A percentile compares a stretch with the other conserved stretches of the same genome.
These are phyloP conservation scores for Spathaspora boniae DNA, from an alignment of 805 yeast species.

Conservation along the genomic window DNA sequence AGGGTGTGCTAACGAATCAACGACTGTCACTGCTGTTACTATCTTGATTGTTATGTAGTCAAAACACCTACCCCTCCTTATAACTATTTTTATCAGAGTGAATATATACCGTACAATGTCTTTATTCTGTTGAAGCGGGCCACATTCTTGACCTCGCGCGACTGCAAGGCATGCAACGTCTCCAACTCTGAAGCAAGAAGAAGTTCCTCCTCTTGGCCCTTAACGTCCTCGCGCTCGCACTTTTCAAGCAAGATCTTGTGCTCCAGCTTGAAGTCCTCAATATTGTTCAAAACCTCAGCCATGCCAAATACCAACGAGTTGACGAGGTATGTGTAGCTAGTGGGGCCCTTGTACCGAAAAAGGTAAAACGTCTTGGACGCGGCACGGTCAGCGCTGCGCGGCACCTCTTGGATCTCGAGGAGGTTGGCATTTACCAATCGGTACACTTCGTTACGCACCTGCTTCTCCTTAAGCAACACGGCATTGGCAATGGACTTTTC, in stretches of 20 bases:
- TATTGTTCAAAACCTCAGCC: conserved; percentile 46
- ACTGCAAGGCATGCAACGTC: conserved; percentile 61
- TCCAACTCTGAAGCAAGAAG: conserved; percentile 71
- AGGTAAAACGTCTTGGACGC: conserved; percentile 84
- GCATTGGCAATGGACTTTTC: conserved; percentile 77
- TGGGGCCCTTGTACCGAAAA: conserved; percentile 57
- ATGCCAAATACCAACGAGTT: conserved; percentile 50
- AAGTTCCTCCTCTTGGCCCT: conserved; percentile 72
- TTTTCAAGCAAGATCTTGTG: conserved; percentile 70
- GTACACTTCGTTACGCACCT: conserved; percentile 68
- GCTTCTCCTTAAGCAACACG: conserved; percentile 74
- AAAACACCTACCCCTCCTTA: too few relatives aligned
- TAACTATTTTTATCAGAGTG: conserved; percentile 9
- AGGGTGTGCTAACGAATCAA: too few relatives aligned
- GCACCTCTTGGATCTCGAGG: conserved; percentile 89
- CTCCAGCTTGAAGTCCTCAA: conserved; percentile 53
- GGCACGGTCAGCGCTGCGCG: conserved; percentile 86
- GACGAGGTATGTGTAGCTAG: conserved; percentile 31
- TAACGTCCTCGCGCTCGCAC: conserved; percentile 86
- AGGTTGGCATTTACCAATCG: conserved; percentile 66
- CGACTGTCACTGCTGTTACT: too few relatives aligned
- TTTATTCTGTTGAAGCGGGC: conserved; percentile 56
- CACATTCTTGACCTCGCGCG: conserved; percentile 51
- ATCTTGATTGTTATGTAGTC: too few relatives aligned
- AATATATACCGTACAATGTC: conserved; percentile 51